phyloP scores from a whole-genome alignment of 768 basidiomycete genomes.

The Lactifluus subvellereus region DNA sequence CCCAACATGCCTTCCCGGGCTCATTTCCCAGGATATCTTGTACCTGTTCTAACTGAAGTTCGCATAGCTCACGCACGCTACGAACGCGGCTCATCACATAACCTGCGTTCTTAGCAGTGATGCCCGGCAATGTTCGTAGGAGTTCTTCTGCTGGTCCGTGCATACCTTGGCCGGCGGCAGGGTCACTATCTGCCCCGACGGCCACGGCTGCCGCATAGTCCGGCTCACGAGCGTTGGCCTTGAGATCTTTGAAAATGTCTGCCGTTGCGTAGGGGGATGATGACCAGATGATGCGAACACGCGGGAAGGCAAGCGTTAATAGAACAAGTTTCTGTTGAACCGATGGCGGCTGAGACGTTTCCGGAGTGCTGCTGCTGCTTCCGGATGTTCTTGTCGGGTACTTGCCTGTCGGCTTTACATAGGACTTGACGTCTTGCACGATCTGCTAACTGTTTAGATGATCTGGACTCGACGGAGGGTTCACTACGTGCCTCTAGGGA shows the following conservation, averaged over 20 bases:
- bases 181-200: constrained; percentile 75
- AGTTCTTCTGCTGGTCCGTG: constrained; percentile 80
- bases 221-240: constrained; percentile 72
- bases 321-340: constrained; percentile 92
- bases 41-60: constrained; percentile 52
- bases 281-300: constrained; percentile 93
- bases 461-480: neutral
- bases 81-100: constrained; percentile 78
- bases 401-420: constrained; percentile 53
- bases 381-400: constrained; percentile 50
- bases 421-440: constrained; percentile 61
- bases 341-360: constrained; percentile 41
- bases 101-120: constrained; percentile 77
- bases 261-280: constrained; percentile 90
- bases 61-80: constrained; percentile 71
- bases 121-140: constrained; percentile 73
- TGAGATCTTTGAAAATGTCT: constrained; percentile 91
- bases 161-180: constrained; percentile 58
- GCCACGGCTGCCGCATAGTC: constrained; percentile 69
- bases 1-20: constrained; percentile 71
- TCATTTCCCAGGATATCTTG: constrained; percentile 75
- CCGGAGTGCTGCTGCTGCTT: constrained; percentile 25
- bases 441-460: constrained; percentile 36
- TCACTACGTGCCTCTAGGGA: constrained; percentile 63
- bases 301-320: constrained; percentile 84